Conservation (phyloP, 441 rosid species). For the Gossypium trilobum region DNA sequence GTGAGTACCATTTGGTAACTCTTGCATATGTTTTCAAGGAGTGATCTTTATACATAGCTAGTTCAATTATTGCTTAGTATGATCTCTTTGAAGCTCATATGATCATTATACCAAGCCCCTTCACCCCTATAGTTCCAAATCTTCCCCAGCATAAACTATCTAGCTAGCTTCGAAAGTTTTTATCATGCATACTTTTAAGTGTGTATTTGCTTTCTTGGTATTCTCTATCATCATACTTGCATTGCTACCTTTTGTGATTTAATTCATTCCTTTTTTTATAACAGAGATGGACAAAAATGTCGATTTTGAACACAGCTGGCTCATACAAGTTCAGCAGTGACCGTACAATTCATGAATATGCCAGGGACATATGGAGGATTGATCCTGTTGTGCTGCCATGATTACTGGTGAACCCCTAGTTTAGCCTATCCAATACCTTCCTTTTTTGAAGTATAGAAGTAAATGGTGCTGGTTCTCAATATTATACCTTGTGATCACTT, state of each 20-base stretch:
- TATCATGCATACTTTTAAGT: not conserved
- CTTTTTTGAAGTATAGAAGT: not conserved
- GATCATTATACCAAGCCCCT: no score
- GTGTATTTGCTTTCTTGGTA: not conserved
- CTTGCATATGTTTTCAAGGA: not conserved
- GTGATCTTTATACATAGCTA: not conserved
- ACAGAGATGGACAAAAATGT: constrained; percentile 56
- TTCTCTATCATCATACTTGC: not conserved
- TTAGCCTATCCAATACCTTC: not conserved
- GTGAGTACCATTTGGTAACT: constrained; percentile 18
- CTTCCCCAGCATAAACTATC: no score
- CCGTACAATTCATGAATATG: constrained; percentile 78
- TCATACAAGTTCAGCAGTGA: constrained; percentile 61
- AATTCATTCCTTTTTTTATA: not conserved
- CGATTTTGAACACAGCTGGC: constrained; percentile 49
- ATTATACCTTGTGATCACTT: not conserved
- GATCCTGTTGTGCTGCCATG: constrained; percentile 49
- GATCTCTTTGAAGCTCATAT: no score
- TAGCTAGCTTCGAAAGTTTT: not conserved
- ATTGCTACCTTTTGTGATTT: not conserved
- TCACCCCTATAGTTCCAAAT: no score
- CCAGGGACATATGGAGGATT: constrained; percentile 73
- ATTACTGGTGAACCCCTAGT: constrained; percentile 9
- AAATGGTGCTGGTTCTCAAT: not conserved
- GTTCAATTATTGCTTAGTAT: no score